Base-by-base conservation (phyloP, 23 red algal genomes). In the Gracilaria domingensis region DNA sequence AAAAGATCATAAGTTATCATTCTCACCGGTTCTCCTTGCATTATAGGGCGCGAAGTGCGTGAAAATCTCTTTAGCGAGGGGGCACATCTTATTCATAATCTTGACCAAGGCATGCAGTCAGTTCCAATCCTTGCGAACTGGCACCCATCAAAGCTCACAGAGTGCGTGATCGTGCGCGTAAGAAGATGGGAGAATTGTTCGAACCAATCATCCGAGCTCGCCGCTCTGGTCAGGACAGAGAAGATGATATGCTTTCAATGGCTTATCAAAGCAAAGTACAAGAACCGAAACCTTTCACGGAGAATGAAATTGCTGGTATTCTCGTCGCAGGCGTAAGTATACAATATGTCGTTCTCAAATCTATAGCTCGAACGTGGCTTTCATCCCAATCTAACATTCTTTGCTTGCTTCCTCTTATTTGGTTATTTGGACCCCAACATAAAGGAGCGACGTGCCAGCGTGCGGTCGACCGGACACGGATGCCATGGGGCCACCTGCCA, bases 21-120 rank as follows among this genome's bases (percentile, higher is more conserved):
- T 82, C 88, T 99, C 12, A 99, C 97, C 57, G 97, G 94, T 29
- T 93, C 86, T 8, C 97, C 94, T 36, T 99, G 97, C 71, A 92
- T 99, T 28, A 95, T 99, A 91, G 97, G 97, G 26, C 70, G 94
- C 38, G 97, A 99, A 74, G 80, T 99, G 45, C 93, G 97, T 36
- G 97, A 99, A 35, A 87, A 99, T 49, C 80, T 99, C 23, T 99
- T 99, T 67, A 94, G 89, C 28, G 93, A 99, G 64, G 97, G 96
- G 18, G 89, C 87, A n/a, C 84, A 91, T 61, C 88, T 98, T 50
- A 88, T 94, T 45, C 92, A 94, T 72, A 88, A 96, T 32, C 92
- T 99, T 69, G 97, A 99, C 75, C 94, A 99, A 76, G 97, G 97
- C 7, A 99, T 99, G 97, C 94, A 99, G 84, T 92, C 95, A n/a